phyloP scores from a whole-genome alignment of 768 basidiomycete genomes.

The Podaxis sp. region DNA sequence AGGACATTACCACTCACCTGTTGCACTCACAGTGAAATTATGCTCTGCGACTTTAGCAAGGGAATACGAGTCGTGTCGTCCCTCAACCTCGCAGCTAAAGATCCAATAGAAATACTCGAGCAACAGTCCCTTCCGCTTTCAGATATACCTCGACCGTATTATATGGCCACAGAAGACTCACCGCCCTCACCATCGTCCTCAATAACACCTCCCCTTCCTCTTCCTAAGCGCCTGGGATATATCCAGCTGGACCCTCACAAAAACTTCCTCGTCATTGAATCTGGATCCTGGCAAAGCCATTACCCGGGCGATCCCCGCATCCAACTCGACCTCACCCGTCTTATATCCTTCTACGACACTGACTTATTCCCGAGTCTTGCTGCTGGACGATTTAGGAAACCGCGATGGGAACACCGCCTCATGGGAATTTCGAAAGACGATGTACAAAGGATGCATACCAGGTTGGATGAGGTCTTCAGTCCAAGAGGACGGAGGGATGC shows the following conservation, averaged over 20 bases:
- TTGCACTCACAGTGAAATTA: not conserved
- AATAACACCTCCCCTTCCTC: not conserved
- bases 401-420: not conserved
- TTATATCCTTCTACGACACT: not conserved
- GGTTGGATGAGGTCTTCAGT: not conserved
- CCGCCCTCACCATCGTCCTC: not conserved
- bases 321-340: not conserved
- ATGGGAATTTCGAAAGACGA: not conserved
- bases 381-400: not conserved
- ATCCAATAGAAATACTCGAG: not conserved
- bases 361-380: not conserved
- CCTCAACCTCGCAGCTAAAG: not conserved
- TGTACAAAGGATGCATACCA: not conserved
- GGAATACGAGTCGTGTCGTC: not conserved
- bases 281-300: not conserved
- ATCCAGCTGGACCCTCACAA: not conserved
- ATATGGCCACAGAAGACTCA: not conserved
- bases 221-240: not conserved
- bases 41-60: not conserved
- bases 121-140: not conserved
- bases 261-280: not conserved
- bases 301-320: not conserved
- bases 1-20: not conserved
- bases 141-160: not conserved
- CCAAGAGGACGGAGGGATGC: not conserved